phyloP scores from a whole-genome alignment of 1,284 basidiomycete genomes.

The Spongiforma sp. region DNA sequence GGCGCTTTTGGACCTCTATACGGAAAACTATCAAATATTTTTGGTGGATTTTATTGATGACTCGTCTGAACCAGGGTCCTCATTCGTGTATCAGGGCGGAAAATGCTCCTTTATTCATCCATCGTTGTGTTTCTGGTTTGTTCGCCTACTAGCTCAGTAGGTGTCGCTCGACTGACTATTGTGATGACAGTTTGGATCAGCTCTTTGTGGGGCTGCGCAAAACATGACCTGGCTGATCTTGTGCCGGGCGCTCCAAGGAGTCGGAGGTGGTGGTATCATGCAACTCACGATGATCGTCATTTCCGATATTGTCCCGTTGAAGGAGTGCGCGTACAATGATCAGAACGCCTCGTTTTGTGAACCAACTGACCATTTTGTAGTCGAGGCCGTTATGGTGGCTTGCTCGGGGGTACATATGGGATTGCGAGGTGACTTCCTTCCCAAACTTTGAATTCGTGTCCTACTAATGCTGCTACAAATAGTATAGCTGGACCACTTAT shows the following conservation, averaged over 20 bases:
- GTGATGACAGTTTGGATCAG: conserved; percentile 66
- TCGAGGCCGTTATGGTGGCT: conserved; percentile 76
- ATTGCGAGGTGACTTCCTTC: conserved; percentile 47
- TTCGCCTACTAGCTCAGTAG: not conserved
- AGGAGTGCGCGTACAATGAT: conserved; percentile 58
- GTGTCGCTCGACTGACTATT: not conserved
- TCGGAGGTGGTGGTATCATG: conserved; percentile 82
- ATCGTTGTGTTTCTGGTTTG: conserved; percentile 76
- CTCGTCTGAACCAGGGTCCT: conserved; percentile 52
- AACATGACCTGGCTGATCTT: conserved; percentile 77
- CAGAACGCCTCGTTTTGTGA: not conserved
- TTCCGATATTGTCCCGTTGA: conserved; percentile 79
- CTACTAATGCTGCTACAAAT: conserved; percentile 6
- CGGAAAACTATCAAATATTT: conserved; percentile 75
- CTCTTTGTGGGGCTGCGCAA: conserved; percentile 84
- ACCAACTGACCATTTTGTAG: conserved; percentile 39
- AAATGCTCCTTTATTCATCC: conserved; percentile 71
- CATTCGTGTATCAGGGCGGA: conserved; percentile 54
- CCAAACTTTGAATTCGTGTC: conserved; percentile 23
- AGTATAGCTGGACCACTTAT: conserved; percentile 79
- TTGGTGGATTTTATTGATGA: conserved; percentile 39
- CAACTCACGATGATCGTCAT: conserved; percentile 74
- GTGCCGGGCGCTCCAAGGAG: conserved; percentile 80
- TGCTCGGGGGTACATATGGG: conserved; percentile 82
- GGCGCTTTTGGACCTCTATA: conserved; percentile 73